phyloP scores from a whole-genome alignment of 805 yeast species.

The Saccharomycopsis sp. region DNA sequence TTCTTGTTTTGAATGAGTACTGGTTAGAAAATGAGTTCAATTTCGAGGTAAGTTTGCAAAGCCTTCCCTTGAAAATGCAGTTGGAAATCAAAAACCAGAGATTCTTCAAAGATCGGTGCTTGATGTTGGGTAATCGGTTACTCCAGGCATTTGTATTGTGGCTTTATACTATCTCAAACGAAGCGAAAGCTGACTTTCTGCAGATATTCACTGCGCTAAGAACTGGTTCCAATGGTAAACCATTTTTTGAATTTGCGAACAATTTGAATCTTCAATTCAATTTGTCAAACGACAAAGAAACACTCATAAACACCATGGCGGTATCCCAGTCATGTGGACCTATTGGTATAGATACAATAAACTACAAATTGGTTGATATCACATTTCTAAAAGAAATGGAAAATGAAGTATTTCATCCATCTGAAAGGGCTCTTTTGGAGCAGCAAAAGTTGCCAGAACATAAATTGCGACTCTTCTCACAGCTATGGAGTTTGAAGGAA shows the following conservation, averaged over 20 bases:
- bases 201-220: no score
- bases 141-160: slow-evolving; percentile 12
- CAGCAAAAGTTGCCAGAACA: neutral
- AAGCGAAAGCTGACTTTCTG: no score
- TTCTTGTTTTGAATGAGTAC: neutral
- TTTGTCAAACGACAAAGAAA: slow-evolving; percentile 19
- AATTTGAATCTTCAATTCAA: slow-evolving; percentile 12
- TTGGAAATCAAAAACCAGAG: slow-evolving; percentile 8
- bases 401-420: slow-evolving; percentile 6
- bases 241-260: slow-evolving; percentile 10
- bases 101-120: slow-evolving; percentile 8
- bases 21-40: slow-evolving; percentile 16
- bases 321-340: neutral
- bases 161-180: neutral
- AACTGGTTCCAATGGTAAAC: slow-evolving; percentile 10
- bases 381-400: slow-evolving; percentile 6
- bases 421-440: slow-evolving; percentile 4
- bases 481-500: slow-evolving; percentile 20
- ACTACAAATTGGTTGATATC: slow-evolving; percentile 1
- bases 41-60: slow-evolving; percentile 10
- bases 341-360: slow-evolving; percentile 20
- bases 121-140: slow-evolving; percentile 15
- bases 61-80: slow-evolving; percentile 13
- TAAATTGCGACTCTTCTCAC: slow-evolving; percentile 7
- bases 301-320: slow-evolving; percentile 15